These are phyloP conservation scores for Lichtheimia ramosa DNA, from an alignment of 371 early-diverging fungal genomes.

Conservation along the genomic window DNA sequence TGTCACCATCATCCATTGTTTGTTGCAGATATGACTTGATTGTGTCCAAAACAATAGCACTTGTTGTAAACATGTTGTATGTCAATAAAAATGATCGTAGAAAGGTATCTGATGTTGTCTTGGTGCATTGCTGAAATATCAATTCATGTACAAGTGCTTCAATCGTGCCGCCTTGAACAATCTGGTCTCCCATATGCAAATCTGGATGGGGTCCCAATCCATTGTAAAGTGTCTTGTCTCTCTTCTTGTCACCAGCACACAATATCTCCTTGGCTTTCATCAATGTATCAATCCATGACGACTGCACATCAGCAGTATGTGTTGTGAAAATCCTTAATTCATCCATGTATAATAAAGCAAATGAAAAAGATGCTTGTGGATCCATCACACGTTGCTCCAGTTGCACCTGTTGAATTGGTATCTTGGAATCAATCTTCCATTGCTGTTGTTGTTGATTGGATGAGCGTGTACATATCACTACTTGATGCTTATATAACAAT, in stretches of 20 bases:
- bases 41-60: conserved; percentile 48
- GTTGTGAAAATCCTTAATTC: conserved; percentile 6
- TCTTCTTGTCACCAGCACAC: too few relatives aligned
- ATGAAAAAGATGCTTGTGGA: neutral
- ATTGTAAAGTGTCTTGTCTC: neutral
- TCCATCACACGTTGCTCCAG: conserved; percentile 2
- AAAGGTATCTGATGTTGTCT: conserved; percentile 16
- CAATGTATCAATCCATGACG: conserved; percentile 10
- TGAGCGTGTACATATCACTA: conserved; percentile 11
- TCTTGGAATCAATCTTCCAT: conserved; percentile 9
- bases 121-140: conserved; percentile 39
- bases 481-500: conserved; percentile 11
- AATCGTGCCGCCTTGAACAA: conserved; percentile 58
- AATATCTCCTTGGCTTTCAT: neutral
- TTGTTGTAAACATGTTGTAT: conserved; percentile 59
- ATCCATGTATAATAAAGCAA: neutral
- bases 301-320: neutral
- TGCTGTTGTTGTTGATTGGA: neutral
- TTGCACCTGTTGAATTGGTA: conserved; percentile 12
- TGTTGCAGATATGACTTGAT: conserved; percentile 37
- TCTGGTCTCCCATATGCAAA: conserved; percentile 8
- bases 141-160: conserved; percentile 70
- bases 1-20: neutral
- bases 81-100: conserved; percentile 56
- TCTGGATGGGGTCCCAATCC: conserved; percentile 2